phyloP scores from a whole-genome alignment of 371 early-diverging fungal species.

The Batkoa obscura region DNA sequence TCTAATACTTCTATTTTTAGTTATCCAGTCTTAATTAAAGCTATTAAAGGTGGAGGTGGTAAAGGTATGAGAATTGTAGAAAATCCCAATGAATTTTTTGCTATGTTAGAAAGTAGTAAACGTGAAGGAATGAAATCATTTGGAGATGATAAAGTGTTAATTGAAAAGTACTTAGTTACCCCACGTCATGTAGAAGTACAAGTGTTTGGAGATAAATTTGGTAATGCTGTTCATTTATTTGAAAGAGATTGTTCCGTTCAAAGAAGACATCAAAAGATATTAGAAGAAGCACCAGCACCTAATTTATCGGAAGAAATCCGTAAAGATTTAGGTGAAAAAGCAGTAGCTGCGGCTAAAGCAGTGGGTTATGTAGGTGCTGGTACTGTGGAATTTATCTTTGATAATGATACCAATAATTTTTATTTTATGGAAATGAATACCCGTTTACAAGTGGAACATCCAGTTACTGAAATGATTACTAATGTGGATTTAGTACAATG shows the following conservation, averaged over 20 bases:
- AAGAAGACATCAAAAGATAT: constrained; percentile 90
- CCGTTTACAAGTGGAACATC: constrained; percentile 91
- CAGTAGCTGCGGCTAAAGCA: constrained; percentile 80
- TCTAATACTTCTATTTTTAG: constrained; percentile 1
- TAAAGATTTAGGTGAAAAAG: constrained; percentile 62
- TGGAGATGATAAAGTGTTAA: constrained; percentile 74
- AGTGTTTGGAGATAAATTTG: constrained; percentile 77
- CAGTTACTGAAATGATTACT: constrained; percentile 92
- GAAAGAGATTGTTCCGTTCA: constrained; percentile 97
- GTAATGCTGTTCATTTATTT: constrained; percentile 79
- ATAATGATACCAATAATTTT: constrained; percentile 63
- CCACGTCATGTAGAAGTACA: constrained; percentile 95
- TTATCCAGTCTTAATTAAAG: constrained; percentile 92
- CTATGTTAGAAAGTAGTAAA: constrained; percentile 65
- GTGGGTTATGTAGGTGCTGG: constrained; percentile 87
- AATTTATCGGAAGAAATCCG: constrained; percentile 50
- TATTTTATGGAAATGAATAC: constrained; percentile 98
- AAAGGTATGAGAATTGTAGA: constrained; percentile 87
- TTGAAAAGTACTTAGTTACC: constrained; percentile 69
- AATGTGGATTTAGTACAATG: constrained; percentile 83
- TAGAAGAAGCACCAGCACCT: constrained; percentile 89
- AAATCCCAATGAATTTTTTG: constrained; percentile 50
- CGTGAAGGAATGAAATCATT: constrained; percentile 79
- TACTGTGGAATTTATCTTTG: constrained; percentile 95
- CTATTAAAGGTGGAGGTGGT: constrained; percentile 93